These are phyloP conservation scores for Leccinum pellstonianum DNA, from an alignment of 768 basidiomycete species.

Conservation along the genomic window DNA sequence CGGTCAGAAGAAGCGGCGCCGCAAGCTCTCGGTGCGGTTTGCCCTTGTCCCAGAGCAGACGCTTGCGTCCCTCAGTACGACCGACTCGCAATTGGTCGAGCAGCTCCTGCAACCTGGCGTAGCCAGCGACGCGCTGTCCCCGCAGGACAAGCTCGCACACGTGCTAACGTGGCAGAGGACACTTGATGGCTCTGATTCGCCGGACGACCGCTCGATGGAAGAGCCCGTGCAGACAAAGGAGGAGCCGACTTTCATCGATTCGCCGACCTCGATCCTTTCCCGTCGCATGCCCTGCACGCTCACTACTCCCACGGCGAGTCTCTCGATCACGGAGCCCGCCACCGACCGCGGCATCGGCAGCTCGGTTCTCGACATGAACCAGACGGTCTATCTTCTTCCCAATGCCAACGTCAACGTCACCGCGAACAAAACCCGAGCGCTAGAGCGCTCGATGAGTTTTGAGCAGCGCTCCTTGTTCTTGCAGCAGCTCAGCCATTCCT, in stretches of 20 bases:
- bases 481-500: conserved; percentile 39
- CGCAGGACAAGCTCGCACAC: conserved; percentile 31
- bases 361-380: conserved; percentile 23
- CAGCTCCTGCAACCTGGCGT: conserved; percentile 47
- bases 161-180: conserved; percentile 31
- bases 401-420: conserved; percentile 9
- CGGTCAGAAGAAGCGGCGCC: conserved; percentile 8
- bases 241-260: neutral
- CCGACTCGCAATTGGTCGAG: conserved; percentile 47
- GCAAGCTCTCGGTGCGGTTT: conserved; percentile 32
- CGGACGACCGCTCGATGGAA: conserved; percentile 35
- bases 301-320: conserved; percentile 44
- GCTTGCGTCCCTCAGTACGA: conserved; percentile 50
- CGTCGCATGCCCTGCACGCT: conserved; percentile 59
- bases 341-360: conserved; percentile 35
- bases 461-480: conserved; percentile 54
- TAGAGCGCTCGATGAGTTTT: conserved; percentile 49
- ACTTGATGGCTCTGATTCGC: conserved; percentile 29
- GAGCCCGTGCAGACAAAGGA: conserved; percentile 22
- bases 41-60: conserved; percentile 38
- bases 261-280: conserved; percentile 17
- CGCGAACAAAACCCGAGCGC: conserved; percentile 26
- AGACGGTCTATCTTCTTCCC: conserved; percentile 27
- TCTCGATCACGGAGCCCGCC: conserved; percentile 25
- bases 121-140: conserved; percentile 19